A percentile compares a stretch with the other conserved stretches of the same genome.
These are phyloP conservation scores for Vaccinium myrtillus DNA, from an alignment of 148 eudicot genomes.

Conservation along the genomic window DNA sequence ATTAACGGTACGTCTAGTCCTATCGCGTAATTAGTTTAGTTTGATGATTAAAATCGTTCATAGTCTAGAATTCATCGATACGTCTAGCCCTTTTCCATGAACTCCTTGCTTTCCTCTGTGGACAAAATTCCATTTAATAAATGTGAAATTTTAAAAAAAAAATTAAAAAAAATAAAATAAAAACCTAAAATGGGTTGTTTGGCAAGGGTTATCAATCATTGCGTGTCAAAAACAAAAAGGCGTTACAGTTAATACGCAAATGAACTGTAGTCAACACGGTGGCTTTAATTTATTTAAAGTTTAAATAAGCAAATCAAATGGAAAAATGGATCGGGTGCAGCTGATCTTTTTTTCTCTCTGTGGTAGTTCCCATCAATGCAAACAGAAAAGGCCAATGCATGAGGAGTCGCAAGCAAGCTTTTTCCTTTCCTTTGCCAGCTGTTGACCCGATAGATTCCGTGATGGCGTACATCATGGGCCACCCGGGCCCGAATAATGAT, in stretches of 20 bases:
- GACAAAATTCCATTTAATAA: too few species aligned
- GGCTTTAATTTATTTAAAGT: too few species aligned
- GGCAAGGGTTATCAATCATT: background rate
- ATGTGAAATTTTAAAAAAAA: too few species aligned
- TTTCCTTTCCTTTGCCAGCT: slow-evolving; percentile 14
- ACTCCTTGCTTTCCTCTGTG: background rate
- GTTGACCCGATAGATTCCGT: slow-evolving; percentile 11
- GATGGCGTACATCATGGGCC: slow-evolving; percentile 21
- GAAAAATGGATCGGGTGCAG: too few species aligned
- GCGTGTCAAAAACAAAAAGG: background rate
- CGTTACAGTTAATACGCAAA: background rate
- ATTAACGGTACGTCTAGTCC: background rate
- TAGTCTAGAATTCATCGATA: background rate
- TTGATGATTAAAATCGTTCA: background rate
- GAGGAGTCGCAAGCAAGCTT: slow-evolving; percentile 9
- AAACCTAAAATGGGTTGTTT: too few species aligned
- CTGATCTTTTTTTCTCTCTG: too few species aligned
- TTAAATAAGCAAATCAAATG: too few species aligned
- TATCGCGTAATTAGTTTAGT: too few species aligned
- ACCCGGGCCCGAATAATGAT: background rate
- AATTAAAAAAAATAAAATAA: too few species aligned
- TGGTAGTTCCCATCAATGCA: too few species aligned
- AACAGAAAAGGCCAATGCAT: background rate
- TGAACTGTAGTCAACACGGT: background rate
- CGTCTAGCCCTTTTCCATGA: background rate